Conservation (phyloP, 2,329 filamentous ascomycete species). For the Celoporthe dispersa region DNA sequence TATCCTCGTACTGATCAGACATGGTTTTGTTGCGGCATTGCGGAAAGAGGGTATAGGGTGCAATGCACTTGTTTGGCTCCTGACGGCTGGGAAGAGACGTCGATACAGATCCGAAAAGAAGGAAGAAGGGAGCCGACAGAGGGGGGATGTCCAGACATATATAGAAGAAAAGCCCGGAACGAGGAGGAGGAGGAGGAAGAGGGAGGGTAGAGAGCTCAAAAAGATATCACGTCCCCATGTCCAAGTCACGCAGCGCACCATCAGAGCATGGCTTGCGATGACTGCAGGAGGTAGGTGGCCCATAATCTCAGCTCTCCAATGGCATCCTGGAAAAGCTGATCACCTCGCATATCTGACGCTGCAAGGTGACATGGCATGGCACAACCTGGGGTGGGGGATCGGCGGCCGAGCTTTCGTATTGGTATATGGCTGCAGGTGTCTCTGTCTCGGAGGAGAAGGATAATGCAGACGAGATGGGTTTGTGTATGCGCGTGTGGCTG, state of each 20-base stretch:
- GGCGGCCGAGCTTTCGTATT: background rate
- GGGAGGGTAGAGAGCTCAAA: background rate
- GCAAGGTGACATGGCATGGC: background rate
- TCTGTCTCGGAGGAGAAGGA: background rate
- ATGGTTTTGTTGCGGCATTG: too few species aligned
- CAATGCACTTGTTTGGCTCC: too few species aligned
- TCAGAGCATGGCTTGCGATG: background rate
- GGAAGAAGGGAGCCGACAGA: too few species aligned
- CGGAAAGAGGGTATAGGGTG: too few species aligned
- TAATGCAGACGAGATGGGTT: too few species aligned
- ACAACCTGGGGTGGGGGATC: background rate
- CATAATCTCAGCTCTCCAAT: background rate
- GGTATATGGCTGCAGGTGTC: background rate
- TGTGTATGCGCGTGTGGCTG: background rate
- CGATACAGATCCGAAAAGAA: too few species aligned
- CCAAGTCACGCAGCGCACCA: background rate
- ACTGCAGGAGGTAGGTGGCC: background rate
- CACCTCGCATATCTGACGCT: background rate
- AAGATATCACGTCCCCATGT: background rate
- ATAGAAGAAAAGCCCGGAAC: background rate
- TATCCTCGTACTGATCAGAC: too few species aligned
- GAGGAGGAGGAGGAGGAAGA: background rate
- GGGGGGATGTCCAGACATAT: too few species aligned
- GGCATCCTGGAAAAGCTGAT: background rate
- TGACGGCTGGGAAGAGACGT: too few species aligned